Conservation (phyloP, 1,139 yeast species). For the Hemisphaericaspora xylofermentans region DNA sequence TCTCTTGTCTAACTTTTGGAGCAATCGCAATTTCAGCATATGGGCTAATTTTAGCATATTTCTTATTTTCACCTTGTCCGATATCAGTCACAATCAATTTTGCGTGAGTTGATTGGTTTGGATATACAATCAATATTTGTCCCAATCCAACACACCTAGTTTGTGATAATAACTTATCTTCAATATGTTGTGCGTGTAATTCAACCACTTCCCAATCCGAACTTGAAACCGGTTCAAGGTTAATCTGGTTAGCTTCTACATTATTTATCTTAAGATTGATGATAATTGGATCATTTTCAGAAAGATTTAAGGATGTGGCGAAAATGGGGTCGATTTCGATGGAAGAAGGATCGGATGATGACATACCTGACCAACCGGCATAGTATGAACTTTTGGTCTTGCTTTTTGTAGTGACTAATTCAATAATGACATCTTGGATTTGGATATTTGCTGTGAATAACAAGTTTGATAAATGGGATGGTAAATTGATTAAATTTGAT, state of each 20-base stretch:
- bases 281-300: slow-evolving; percentile 42
- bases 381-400: slow-evolving; percentile 29
- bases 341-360: slow-evolving; percentile 28
- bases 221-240: slow-evolving; percentile 72
- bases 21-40: slow-evolving; percentile 82
- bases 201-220: slow-evolving; percentile 94
- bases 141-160: slow-evolving; percentile 68
- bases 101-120: slow-evolving; percentile 66
- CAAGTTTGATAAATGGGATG: slow-evolving; percentile 47
- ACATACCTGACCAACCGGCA: slow-evolving; percentile 86
- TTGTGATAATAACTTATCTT: slow-evolving; percentile 73
- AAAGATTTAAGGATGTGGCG: slow-evolving; percentile 49
- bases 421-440: slow-evolving; percentile 64
- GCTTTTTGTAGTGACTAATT: slow-evolving; percentile 25
- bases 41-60: slow-evolving; percentile 62
- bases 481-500: slow-evolving; percentile 60
- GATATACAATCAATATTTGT: slow-evolving; percentile 68
- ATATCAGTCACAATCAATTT: slow-evolving; percentile 62
- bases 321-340: slow-evolving; percentile 42
- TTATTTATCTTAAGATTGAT: slow-evolving; percentile 45
- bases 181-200: slow-evolving; percentile 74
- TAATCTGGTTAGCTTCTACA: slow-evolving; percentile 57
- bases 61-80: slow-evolving; percentile 43
- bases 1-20: slow-evolving; percentile 59
- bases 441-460: slow-evolving; percentile 54